Conservation (phyloP, 2,329 filamentous ascomycete species). For the Xylariaceae sp. region DNA sequence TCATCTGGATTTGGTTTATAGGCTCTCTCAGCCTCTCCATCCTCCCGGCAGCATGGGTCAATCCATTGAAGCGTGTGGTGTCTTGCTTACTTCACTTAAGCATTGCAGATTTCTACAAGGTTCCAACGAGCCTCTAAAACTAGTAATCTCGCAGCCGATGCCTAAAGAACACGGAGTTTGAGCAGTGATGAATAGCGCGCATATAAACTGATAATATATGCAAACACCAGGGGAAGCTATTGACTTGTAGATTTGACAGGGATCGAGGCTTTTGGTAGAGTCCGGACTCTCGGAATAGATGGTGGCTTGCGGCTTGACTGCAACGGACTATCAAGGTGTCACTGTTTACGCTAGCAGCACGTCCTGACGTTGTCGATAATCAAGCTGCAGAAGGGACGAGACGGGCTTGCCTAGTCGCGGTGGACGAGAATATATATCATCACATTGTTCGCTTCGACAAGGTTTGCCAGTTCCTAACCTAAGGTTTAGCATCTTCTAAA, state of each 20-base stretch:
- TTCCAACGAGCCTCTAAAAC: not conserved
- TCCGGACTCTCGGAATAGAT: slow-evolving; percentile 11
- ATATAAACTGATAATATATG: not conserved
- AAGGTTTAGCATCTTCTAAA: slow-evolving; percentile 5
- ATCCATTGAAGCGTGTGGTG: not conserved
- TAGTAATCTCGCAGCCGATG: not conserved
- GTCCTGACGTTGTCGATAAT: slow-evolving; percentile 15
- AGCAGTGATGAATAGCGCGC: not conserved
- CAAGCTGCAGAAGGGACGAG: slow-evolving; percentile 9
- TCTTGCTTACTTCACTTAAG: not conserved
- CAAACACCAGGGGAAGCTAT: not conserved
- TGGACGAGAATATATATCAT: slow-evolving; percentile 11
- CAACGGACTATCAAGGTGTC: slow-evolving; percentile 5
- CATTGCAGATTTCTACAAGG: not conserved
- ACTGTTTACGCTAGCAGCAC: slow-evolving; percentile 17
- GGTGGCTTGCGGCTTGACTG: slow-evolving; percentile 12
- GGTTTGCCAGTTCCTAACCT: slow-evolving; percentile 7
- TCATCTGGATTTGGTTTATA: slow-evolving; percentile 11
- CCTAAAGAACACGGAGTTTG: not conserved
- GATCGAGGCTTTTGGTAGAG: not conserved
- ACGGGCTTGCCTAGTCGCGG: slow-evolving; percentile 7
- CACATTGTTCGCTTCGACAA: not conserved
- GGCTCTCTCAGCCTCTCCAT: not conserved
- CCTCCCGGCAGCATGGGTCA: not conserved
- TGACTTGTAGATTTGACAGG: not conserved